A percentile compares a stretch with the other conserved stretches of the same genome.
These are phyloP conservation scores for Magnusiomyces clavatus DNA, from an alignment of 1,139 yeast genomes.

Conservation along the genomic window DNA sequence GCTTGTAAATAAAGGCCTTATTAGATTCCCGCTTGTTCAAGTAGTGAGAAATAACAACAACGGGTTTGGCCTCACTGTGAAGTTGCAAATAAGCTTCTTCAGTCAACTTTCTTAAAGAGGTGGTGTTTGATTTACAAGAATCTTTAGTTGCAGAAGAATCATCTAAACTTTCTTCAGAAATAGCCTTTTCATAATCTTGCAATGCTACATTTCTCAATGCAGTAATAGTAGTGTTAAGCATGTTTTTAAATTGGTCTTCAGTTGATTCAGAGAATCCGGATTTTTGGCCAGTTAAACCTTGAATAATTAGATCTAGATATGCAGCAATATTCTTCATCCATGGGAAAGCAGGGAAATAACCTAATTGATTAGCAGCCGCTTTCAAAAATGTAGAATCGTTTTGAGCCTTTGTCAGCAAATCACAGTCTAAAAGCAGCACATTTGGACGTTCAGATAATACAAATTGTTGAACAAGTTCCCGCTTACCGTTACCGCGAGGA, in stretches of 20 bases:
- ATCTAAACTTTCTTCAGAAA: conserved; percentile 15
- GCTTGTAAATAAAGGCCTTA: conserved; percentile 59
- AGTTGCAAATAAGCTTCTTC: conserved; percentile 80
- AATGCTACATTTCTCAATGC: conserved; percentile 71
- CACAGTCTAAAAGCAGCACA: conserved; percentile 73
- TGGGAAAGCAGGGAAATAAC: conserved; percentile 88
- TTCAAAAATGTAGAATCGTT: conserved; percentile 63
- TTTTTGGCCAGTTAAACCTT: conserved; percentile 89
- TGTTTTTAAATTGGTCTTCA: conserved; percentile 76
- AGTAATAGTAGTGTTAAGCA: conserved; percentile 64
- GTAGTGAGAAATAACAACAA: conserved; percentile 73
- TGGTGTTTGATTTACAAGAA: neutral
- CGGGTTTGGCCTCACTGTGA: conserved; percentile 83
- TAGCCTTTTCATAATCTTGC: conserved; percentile 25
- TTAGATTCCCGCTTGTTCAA: conserved; percentile 44
- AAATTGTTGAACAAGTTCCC: conserved; percentile 66
- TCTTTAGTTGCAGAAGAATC: neutral
- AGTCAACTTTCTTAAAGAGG: conserved; percentile 31
- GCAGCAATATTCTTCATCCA: conserved; percentile 81
- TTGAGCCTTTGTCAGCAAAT: conserved; percentile 59
- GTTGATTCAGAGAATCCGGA: conserved; percentile 83
- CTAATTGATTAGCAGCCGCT: conserved; percentile 64
- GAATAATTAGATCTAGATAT: conserved; percentile 77
- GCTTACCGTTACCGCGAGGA: conserved; percentile 91
- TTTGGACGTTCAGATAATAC: conserved; percentile 51